Percentiles rank a stretch among this genome's conserved stretches.
These are phyloP conservation scores for Linum trigynum DNA, from an alignment of 345 rosid genomes.

Conservation along the genomic window DNA sequence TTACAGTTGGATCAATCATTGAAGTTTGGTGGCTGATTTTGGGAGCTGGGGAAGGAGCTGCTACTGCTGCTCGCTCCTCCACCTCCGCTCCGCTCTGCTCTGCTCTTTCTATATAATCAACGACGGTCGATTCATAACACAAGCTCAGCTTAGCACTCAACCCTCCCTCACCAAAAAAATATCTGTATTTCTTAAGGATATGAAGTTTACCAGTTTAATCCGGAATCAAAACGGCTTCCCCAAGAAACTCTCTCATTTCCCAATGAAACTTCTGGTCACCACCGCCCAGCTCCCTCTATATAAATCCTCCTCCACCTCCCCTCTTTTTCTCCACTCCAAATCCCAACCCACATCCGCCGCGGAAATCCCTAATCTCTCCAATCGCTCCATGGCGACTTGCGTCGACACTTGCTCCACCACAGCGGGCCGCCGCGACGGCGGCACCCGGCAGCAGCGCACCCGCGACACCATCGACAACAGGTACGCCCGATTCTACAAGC, in stretches of 20 bases:
- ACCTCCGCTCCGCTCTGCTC: no score
- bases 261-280: constrained; percentile 31
- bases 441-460: neutral
- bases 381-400: constrained; percentile 59
- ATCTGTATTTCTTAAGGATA: no score
- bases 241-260: constrained; percentile 26
- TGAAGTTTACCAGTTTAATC: no score
- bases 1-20: no score
- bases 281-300: constrained; percentile 27
- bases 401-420: constrained; percentile 31
- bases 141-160: no score
- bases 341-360: neutral
- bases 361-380: constrained; percentile 5
- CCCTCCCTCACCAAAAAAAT: no score
- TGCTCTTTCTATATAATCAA: no score
- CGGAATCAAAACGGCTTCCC: constrained; percentile 7
- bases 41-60: no score
- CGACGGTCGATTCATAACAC: no score
- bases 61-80: no score
- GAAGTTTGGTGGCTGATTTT: no score
- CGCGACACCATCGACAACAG: neutral
- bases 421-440: neutral
- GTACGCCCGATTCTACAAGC: constrained; percentile 13
- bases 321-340: constrained; percentile 5
- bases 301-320: constrained; percentile 15